phyloP scores from a whole-genome alignment of 768 basidiomycete species.

The Leccinum pellstonianum region DNA sequence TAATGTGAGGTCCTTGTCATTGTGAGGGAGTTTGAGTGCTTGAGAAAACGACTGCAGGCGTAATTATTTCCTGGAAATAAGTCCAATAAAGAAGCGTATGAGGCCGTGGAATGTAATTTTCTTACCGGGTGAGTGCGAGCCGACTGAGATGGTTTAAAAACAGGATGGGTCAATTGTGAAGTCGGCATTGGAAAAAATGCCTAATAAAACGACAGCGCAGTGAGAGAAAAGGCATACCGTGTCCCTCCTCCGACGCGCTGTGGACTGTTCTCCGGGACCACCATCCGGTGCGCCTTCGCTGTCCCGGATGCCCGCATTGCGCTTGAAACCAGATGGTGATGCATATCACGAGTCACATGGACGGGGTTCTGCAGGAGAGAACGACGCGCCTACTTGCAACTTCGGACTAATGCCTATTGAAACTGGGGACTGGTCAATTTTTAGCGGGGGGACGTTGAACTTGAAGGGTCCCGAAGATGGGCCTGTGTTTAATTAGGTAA shows the following conservation, averaged over 20 bases:
- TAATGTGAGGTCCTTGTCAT: constrained; percentile 42
- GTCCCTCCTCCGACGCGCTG: constrained; percentile 25
- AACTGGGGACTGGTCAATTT: too few relatives aligned
- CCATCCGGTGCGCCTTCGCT: constrained; percentile 12
- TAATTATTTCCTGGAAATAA: constrained; percentile 31
- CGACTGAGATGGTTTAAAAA: constrained; percentile 40
- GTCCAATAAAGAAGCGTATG: background rate
- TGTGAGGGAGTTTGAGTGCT: constrained; percentile 44
- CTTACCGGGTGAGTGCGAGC: constrained; percentile 43
- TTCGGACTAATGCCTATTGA: too few relatives aligned
- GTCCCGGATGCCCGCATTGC: constrained; percentile 15
- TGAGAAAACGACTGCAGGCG: constrained; percentile 42
- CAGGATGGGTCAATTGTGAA: constrained; percentile 36
- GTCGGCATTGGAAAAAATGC: constrained; percentile 43
- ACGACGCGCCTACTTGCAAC: background rate
- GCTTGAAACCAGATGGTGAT: constrained; percentile 17
- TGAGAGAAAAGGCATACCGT: constrained; percentile 11
- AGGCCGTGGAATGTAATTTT: background rate
- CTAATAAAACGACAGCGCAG: constrained; percentile 33
- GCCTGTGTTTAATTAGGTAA: too few relatives aligned
- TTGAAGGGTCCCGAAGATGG: background rate
- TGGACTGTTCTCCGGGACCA: constrained; percentile 17
- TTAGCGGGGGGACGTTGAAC: too few relatives aligned
- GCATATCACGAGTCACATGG: constrained; percentile 9
- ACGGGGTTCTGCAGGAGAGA: background rate